Percentiles rank a stretch among this genome's conserved stretches.
phyloP scores from a whole-genome alignment of 768 basidiomycete genomes.

The Rhizopogon sp. region DNA sequence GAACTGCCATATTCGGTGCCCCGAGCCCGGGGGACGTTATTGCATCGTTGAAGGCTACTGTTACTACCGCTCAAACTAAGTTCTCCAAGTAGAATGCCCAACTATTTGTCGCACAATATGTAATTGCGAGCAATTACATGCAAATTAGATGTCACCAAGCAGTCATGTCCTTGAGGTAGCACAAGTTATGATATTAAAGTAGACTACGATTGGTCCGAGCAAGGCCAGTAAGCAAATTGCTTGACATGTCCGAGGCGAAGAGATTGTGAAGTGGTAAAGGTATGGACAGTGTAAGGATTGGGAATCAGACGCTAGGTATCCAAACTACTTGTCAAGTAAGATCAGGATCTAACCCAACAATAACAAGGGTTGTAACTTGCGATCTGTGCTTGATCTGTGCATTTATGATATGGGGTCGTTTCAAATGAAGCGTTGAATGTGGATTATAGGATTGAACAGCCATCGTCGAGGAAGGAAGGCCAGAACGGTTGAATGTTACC shows the following conservation, averaged over 20 bases:
- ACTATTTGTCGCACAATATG: not conserved
- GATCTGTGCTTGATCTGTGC: conserved; percentile 19
- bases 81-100: conserved; percentile 10
- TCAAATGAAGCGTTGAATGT: conserved; percentile 23
- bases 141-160: not conserved
- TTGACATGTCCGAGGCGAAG: conserved; percentile 12
- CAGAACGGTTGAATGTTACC: conserved; percentile 27
- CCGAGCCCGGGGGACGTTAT: conserved; percentile 79
- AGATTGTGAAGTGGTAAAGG: conserved; percentile 11
- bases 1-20: conserved; percentile 90
- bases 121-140: not conserved
- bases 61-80: conserved; percentile 62
- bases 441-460: conserved; percentile 21
- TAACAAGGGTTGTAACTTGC: conserved; percentile 18
- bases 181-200: conserved; percentile 18
- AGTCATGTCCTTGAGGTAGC: not conserved
- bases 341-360: conserved; percentile 27
- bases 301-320: conserved; percentile 21
- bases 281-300: conserved; percentile 21
- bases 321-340: conserved; percentile 17
- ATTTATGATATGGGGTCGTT: conserved; percentile 21
- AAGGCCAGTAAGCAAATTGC: conserved; percentile 13
- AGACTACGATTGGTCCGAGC: conserved; percentile 20
- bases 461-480: conserved; percentile 4
- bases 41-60: conserved; percentile 57